Conservation (phyloP, 1,284 basidiomycete species). For the Hemileia vastatrix region DNA sequence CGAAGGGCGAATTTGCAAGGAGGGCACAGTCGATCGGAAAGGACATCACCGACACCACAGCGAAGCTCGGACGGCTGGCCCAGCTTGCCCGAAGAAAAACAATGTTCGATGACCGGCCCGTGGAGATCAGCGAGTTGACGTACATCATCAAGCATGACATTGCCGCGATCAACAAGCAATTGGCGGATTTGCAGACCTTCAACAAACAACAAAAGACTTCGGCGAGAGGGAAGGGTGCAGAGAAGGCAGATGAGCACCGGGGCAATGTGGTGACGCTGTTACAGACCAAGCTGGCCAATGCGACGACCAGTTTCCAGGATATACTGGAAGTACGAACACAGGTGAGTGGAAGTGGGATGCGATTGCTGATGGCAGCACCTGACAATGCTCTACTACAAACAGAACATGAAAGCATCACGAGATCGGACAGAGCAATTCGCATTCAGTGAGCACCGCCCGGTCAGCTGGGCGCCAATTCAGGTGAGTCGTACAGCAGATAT, state of each 20-base stretch:
- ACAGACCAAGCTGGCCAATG: slow-evolving; percentile 86
- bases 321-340: slow-evolving; percentile 92
- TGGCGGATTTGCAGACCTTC: slow-evolving; percentile 75
- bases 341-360: too few relatives aligned
- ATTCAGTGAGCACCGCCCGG: slow-evolving; percentile 72
- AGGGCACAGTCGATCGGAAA: slow-evolving; percentile 84
- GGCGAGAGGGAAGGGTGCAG: too few relatives aligned
- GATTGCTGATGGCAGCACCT: too few relatives aligned
- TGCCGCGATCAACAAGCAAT: slow-evolving; percentile 89
- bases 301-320: slow-evolving; percentile 95
- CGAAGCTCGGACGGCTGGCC: slow-evolving; percentile 88
- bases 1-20: slow-evolving; percentile 69
- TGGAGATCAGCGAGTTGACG: slow-evolving; percentile 95
- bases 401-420: slow-evolving; percentile 99
- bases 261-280: slow-evolving; percentile 92
- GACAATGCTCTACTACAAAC: not conserved
- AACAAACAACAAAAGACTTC: slow-evolving; percentile 47
- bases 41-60: slow-evolving; percentile 79
- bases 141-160: slow-evolving; percentile 99
- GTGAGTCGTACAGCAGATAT: too few relatives aligned
- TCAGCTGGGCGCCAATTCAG: slow-evolving; percentile 61
- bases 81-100: slow-evolving; percentile 98
- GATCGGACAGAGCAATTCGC: slow-evolving; percentile 94
- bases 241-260: slow-evolving; percentile 88
- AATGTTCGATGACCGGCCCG: slow-evolving; percentile 92